A percentile compares a stretch with the other conserved stretches of the same genome.
These are phyloP conservation scores for Colletotrichum chlorophyti DNA, from an alignment of 2,329 filamentous ascomycete species.

Conservation along the genomic window DNA sequence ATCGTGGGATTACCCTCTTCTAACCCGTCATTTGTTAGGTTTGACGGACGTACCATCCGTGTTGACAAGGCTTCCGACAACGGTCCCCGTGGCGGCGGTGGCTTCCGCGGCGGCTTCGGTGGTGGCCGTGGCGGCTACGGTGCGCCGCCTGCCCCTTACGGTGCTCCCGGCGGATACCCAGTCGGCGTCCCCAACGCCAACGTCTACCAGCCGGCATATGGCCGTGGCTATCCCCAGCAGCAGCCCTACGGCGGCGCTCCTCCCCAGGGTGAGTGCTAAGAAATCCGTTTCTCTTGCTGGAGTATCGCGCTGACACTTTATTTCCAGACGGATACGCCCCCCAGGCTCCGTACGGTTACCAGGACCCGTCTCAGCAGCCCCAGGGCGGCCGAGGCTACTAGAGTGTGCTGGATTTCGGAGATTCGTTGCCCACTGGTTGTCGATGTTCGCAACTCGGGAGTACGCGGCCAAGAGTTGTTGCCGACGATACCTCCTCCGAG, in stretches of 20 bases:
- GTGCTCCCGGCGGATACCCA: constrained; percentile 39
- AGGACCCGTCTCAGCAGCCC: constrained; percentile 48
- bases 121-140: constrained; percentile 44
- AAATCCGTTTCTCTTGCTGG: neutral
- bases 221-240: constrained; percentile 51
- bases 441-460: constrained; percentile 19
- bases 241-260: constrained; percentile 41
- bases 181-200: constrained; percentile 43
- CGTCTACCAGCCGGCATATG: constrained; percentile 48
- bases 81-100: constrained; percentile 65
- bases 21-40: constrained; percentile 58
- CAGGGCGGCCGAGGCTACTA: constrained; percentile 50
- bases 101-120: constrained; percentile 50
- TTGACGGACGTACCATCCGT: constrained; percentile 92
- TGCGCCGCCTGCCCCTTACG: constrained; percentile 41
- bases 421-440: constrained; percentile 29
- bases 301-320: neutral
- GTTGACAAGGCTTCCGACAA: constrained; percentile 95
- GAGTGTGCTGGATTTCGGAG: constrained; percentile 28
- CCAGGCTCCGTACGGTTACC: constrained; percentile 49
- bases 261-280: constrained; percentile 40
- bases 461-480: constrained; percentile 24
- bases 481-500: constrained; percentile 29
- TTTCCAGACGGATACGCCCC: constrained; percentile 19
- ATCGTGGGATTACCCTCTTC: neutral